Base-by-base conservation (phyloP, 305 asterid genomes). In the Solanum chacoense region DNA sequence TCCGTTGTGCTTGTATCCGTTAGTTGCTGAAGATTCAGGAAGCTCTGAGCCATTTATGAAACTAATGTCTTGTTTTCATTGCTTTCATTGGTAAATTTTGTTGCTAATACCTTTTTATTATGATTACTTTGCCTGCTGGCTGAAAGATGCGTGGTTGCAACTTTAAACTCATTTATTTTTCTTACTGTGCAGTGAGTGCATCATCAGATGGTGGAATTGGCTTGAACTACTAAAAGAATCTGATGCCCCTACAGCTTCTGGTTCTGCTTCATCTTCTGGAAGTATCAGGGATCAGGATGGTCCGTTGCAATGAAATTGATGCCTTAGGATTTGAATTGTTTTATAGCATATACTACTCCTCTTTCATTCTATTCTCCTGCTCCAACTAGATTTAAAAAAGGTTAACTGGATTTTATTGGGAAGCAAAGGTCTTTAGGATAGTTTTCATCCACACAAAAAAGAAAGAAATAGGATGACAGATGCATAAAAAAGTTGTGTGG, bases 41-140 rank as follows among this genome's bases (percentile, higher is more conserved):
- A 88, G 90, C 85, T 86, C 94, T 3, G 79, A 88, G 87, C 96
- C 97, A 75, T 97, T 95, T 93, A 97, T 97, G 99, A 96, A 97
- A 94, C 90, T 97, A 91, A 97, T 97, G 99, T 95, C 98, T 89
- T 97, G 99, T 94, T 97, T 95, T 92, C 99, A 97, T 90, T 97
- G 99, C 92, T 96, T 97, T 92, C 99, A 97, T 90, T 94, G 98
- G 99, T 96, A 87, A 93, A 93, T 86, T 22, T 10, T 13, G 86
- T 81, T 69, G 34, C 22, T 90, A 31, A 75, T 35, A 22, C 42
- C 65, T 35, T 26, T 80, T 26, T 87, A 55, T 69, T 42, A 86
- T 77, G 86, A 85, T 40, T 65, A 81, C 50, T 14, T 36, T 77
- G 59, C 16, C 50, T 11, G 40, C 38, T 55, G 38, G 73, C 42